phyloP scores from a whole-genome alignment of 2,329 filamentous ascomycete genomes.

The Colletotrichum truncatum region DNA sequence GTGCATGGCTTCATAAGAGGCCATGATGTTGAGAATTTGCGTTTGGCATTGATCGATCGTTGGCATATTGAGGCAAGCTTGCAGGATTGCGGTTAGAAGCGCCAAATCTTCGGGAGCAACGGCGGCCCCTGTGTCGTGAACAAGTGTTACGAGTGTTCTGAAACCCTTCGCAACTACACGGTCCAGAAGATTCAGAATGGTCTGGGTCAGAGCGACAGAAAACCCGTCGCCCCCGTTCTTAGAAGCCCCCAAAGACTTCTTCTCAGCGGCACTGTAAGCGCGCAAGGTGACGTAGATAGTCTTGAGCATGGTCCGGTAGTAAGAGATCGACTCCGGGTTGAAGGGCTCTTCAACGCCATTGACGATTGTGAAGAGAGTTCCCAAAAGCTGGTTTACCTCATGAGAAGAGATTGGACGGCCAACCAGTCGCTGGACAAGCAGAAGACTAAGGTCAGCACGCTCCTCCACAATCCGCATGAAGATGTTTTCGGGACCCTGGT shows the following conservation, averaged over 20 bases:
- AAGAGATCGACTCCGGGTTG: slow-evolving; percentile 62
- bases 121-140: slow-evolving; percentile 77
- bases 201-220: slow-evolving; percentile 61
- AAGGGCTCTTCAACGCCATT: slow-evolving; percentile 64
- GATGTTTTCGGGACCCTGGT: slow-evolving; percentile 79
- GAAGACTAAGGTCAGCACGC: slow-evolving; percentile 82
- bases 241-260: slow-evolving; percentile 34
- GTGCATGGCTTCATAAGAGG: slow-evolving; percentile 77
- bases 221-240: slow-evolving; percentile 40
- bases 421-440: slow-evolving; percentile 82
- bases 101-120: slow-evolving; percentile 83
- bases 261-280: slow-evolving; percentile 59
- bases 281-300: slow-evolving; percentile 85
- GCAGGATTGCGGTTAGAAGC: slow-evolving; percentile 86
- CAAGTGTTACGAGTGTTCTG: slow-evolving; percentile 78
- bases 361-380: slow-evolving; percentile 61
- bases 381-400: slow-evolving; percentile 62
- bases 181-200: slow-evolving; percentile 82
- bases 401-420: slow-evolving; percentile 60
- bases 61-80: slow-evolving; percentile 83
- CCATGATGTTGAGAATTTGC: slow-evolving; percentile 76
- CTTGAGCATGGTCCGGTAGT: slow-evolving; percentile 86
- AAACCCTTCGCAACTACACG: slow-evolving; percentile 84
- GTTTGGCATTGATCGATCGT: slow-evolving; percentile 76
- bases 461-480: slow-evolving; percentile 81